Percentiles rank a stretch among this genome's conserved stretches.
Evolutionary conservation across 257 asterid species (phyloP).

Genomic region (Ilex asprella): DNA sequence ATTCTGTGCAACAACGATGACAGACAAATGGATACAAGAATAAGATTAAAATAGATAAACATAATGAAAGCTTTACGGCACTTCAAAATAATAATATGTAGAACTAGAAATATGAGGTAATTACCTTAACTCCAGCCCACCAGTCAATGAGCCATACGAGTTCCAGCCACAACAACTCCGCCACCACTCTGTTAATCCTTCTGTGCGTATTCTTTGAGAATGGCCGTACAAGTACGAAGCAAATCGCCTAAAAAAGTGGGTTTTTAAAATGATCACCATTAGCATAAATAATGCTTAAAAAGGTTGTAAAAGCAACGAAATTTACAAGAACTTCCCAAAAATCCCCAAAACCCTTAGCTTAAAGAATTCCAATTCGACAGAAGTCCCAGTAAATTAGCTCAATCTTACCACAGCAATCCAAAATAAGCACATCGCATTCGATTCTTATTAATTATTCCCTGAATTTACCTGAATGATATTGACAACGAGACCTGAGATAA

Average conservation of each 20-base stretch:
- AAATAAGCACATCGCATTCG: background rate
- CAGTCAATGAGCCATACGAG: slow-evolving; percentile 93
- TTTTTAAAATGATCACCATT: too few species aligned
- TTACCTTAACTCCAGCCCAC: slow-evolving; percentile 98
- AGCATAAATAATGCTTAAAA: too few species aligned
- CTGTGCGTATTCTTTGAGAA: slow-evolving; percentile 68
- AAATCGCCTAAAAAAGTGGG: slow-evolving; percentile 46
- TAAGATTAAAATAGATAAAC: too few species aligned
- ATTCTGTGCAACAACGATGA: too few species aligned
- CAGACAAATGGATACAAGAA: too few species aligned
- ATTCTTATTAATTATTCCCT: background rate
- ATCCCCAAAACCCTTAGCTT: background rate
- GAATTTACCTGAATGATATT: slow-evolving; percentile 63
- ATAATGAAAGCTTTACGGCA: too few species aligned
- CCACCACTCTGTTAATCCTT: slow-evolving; percentile 71
- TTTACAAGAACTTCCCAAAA: slow-evolving; percentile 2
- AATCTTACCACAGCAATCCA: too few species aligned
- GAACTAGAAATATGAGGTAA: background rate
- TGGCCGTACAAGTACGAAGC: slow-evolving; percentile 64
- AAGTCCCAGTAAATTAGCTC: too few species aligned
- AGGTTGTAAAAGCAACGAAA: too few species aligned
- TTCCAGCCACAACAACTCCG: slow-evolving; percentile 89
- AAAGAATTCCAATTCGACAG: too few species aligned
- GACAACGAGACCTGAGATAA: slow-evolving; percentile 74
- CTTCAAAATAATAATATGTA: too few species aligned